Percentiles rank a stretch among this genome's conserved stretches.
phyloP scores from a whole-genome alignment of 2,329 filamentous ascomycete genomes.

The Aspergillus carbonarius region DNA sequence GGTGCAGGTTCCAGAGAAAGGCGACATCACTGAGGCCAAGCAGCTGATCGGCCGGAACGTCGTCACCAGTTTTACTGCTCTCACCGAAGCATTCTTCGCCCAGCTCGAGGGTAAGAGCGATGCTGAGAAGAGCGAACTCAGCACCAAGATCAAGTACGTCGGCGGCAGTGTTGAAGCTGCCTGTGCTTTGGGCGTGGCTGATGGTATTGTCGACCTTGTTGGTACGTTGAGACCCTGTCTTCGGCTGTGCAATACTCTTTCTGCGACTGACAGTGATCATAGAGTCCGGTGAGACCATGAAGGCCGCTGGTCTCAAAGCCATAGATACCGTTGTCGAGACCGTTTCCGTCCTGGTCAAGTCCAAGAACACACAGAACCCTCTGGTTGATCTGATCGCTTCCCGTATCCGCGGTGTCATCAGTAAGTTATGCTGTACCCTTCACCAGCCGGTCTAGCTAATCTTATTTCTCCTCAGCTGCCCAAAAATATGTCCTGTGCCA shows the following conservation, averaged over 20 bases:
- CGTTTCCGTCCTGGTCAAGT: slow-evolving; percentile 88
- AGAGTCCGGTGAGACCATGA: slow-evolving; percentile 99
- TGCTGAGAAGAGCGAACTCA: slow-evolving; percentile 48
- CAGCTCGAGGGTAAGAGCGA: slow-evolving; percentile 61
- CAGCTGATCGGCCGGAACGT: slow-evolving; percentile 90
- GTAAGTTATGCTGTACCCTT: slow-evolving; percentile 41
- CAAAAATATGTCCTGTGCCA: slow-evolving; percentile 93
- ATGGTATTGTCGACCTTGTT: slow-evolving; percentile 96
- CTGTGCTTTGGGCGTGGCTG: slow-evolving; percentile 90
- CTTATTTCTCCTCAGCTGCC: slow-evolving; percentile 55
- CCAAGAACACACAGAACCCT: slow-evolving; percentile 75
- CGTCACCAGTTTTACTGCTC: slow-evolving; percentile 88
- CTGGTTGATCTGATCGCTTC: slow-evolving; percentile 81
- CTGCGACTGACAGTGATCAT: background rate
- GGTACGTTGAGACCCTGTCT: slow-evolving; percentile 57
- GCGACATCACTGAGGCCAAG: slow-evolving; percentile 64
- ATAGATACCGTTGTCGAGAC: slow-evolving; percentile 92
- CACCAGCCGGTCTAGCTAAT: background rate
- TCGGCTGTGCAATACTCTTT: background rate
- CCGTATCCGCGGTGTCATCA: slow-evolving; percentile 90
- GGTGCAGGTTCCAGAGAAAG: slow-evolving; percentile 93
- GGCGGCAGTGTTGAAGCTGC: slow-evolving; percentile 97
- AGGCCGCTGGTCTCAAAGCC: slow-evolving; percentile 85
- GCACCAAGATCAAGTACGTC: slow-evolving; percentile 88
- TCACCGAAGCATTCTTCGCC: slow-evolving; percentile 81